A percentile compares a stretch with the other conserved stretches of the same genome.
phyloP scores from a whole-genome alignment of 176 grass and related monocot genomes.

The Bonia amplexicaulis region DNA sequence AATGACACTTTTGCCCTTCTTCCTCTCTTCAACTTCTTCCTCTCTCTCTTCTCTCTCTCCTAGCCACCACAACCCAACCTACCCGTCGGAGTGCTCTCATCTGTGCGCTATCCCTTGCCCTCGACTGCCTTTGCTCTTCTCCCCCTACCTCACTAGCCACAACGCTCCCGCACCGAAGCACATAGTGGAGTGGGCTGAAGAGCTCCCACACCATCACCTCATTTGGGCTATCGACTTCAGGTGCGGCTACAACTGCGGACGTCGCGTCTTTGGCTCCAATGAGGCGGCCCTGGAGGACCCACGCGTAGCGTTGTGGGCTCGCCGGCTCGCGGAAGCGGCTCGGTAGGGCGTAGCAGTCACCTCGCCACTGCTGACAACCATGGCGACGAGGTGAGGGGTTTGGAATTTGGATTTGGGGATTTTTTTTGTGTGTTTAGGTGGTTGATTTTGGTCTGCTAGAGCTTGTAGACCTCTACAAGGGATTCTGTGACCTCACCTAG shows the following conservation, averaged over 20 bases:
- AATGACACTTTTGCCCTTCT: too few species aligned
- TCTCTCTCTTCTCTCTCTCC: too few species aligned
- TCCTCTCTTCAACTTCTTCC: too few species aligned
- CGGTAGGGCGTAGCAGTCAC: slow-evolving; percentile 39
- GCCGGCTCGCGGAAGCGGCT: slow-evolving; percentile 52
- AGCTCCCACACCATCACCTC: slow-evolving; percentile 73
- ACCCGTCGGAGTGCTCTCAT: too few species aligned
- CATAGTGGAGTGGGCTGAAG: slow-evolving; percentile 74
- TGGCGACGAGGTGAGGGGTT: neutral
- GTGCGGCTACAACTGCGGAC: slow-evolving; percentile 22
- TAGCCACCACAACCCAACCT: too few species aligned
- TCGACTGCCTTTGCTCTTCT: too few species aligned
- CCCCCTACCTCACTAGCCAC: too few species aligned
- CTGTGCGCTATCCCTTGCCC: too few species aligned
- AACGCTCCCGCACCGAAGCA: too few species aligned
- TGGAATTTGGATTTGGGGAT: slow-evolving; percentile 7
- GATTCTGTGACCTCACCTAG: slow-evolving; percentile 50
- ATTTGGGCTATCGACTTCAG: neutral
- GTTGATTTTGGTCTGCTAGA: slow-evolving; percentile 49
- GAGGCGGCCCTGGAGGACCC: slow-evolving; percentile 75
- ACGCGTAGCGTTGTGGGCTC: slow-evolving; percentile 30
- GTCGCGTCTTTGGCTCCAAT: slow-evolving; percentile 57
- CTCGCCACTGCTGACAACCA: slow-evolving; percentile 46
- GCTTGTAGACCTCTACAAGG: slow-evolving; percentile 48
- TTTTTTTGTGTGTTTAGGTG: slow-evolving; percentile 21